Percentiles rank a stretch among this genome's conserved stretches.
phyloP scores from a whole-genome alignment of 129 eudicot species.

The Tagetes erecta region DNA sequence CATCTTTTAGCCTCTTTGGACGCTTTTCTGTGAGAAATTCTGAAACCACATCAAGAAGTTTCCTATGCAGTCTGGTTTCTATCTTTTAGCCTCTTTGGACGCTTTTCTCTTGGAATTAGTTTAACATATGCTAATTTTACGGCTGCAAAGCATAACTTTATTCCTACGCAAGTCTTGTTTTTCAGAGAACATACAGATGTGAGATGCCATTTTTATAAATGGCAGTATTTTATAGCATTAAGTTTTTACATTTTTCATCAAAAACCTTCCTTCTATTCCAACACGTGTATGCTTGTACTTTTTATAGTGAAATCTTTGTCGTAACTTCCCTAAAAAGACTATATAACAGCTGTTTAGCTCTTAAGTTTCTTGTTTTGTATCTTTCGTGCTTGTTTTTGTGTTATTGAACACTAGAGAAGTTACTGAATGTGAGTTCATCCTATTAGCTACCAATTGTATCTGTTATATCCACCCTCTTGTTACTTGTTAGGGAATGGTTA shows the following conservation, averaged over 20 bases:
- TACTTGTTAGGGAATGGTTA: background rate
- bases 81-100: background rate
- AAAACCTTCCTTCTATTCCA: background rate
- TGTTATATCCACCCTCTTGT: background rate
- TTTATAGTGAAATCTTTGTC: background rate
- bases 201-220: background rate
- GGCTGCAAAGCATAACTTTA: background rate
- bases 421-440: background rate
- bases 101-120: background rate
- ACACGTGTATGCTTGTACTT: background rate
- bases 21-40: background rate
- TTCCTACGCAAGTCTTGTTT: background rate
- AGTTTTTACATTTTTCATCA: background rate
- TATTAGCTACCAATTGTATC: background rate
- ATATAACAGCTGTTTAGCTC: background rate
- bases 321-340: background rate
- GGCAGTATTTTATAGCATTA: background rate
- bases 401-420: background rate
- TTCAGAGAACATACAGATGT: background rate
- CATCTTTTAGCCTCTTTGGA: background rate
- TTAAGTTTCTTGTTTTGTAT: background rate
- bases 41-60: background rate
- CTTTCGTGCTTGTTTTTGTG: background rate
- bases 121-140: background rate
- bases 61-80: constrained; percentile 14